phyloP scores from a whole-genome alignment of 2,329 filamentous ascomycete genomes.

The Penicillium vulpinum region DNA sequence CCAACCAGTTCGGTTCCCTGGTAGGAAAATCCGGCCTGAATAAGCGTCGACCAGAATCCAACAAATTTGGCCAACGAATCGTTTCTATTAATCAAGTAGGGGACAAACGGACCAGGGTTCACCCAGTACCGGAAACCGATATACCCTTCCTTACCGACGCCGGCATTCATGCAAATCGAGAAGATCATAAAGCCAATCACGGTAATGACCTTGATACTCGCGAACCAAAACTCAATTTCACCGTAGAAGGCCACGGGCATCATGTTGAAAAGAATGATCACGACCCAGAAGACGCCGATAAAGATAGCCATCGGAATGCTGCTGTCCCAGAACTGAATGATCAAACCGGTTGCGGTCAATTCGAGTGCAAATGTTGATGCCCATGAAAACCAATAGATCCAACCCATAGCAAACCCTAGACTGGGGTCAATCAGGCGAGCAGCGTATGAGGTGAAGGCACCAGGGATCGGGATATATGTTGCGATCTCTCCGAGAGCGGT shows the following conservation, averaged over 20 bases:
- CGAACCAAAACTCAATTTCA: constrained; percentile 77
- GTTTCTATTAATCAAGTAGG: constrained; percentile 59
- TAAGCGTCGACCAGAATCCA: constrained; percentile 56
- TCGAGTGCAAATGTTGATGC: constrained; percentile 71
- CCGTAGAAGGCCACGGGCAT: constrained; percentile 71
- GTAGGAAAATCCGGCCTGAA: constrained; percentile 43
- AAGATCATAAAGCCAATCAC: constrained; percentile 76
- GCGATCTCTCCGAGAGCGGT: constrained; percentile 66
- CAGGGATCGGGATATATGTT: constrained; percentile 72
- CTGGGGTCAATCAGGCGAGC: constrained; percentile 71
- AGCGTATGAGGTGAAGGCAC: constrained; percentile 74
- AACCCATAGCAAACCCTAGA: constrained; percentile 74
- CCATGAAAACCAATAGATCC: constrained; percentile 82
- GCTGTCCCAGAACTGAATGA: constrained; percentile 72
- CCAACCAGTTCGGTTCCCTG: constrained; percentile 71
- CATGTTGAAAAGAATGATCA: constrained; percentile 69
- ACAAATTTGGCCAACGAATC: constrained; percentile 63
- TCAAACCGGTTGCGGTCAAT: constrained; percentile 68
- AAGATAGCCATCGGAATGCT: constrained; percentile 66
- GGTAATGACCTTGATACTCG: constrained; percentile 73
- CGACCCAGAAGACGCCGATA: constrained; percentile 70
- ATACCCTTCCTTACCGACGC: constrained; percentile 67
- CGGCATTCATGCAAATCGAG: constrained; percentile 71
- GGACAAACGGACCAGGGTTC: constrained; percentile 66
- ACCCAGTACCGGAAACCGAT: constrained; percentile 73